Conservation (phyloP, 2,329 filamentous ascomycete species). For the Xylaria sp. region DNA sequence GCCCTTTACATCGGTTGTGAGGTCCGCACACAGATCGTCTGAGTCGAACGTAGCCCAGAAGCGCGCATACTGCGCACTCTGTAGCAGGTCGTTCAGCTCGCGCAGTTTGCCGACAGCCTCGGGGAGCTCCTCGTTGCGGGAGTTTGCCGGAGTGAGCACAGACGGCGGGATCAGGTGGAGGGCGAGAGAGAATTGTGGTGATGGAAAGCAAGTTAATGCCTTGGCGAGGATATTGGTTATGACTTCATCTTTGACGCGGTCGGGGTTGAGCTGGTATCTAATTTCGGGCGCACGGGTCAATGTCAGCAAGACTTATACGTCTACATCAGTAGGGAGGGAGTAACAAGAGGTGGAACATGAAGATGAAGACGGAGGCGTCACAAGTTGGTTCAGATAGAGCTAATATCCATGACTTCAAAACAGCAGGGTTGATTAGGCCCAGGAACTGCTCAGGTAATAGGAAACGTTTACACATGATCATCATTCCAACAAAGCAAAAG, state of each 20-base stretch:
- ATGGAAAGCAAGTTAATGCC: slow-evolving; percentile 95
- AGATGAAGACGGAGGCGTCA: slow-evolving; percentile 10
- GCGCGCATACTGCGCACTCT: slow-evolving; percentile 86
- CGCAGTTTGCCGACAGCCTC: slow-evolving; percentile 93
- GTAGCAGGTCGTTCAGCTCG: slow-evolving; percentile 85
- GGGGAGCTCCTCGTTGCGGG: slow-evolving; percentile 73
- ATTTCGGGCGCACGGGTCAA: slow-evolving; percentile 14
- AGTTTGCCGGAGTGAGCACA: slow-evolving; percentile 69
- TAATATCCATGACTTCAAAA: slow-evolving; percentile 77
- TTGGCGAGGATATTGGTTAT: slow-evolving; percentile 99
- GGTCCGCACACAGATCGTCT: slow-evolving; percentile 94
- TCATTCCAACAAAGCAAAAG: slow-evolving; percentile 63
- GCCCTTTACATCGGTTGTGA: slow-evolving; percentile 91
- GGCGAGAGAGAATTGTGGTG: slow-evolving; percentile 91
- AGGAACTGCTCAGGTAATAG: slow-evolving; percentile 89
- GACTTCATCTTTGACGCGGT: slow-evolving; percentile 95
- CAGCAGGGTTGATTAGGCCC: slow-evolving; percentile 65
- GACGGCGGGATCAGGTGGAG: slow-evolving; percentile 93
- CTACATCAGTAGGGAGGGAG: background rate
- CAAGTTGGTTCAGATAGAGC: slow-evolving; percentile 74
- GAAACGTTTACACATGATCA: slow-evolving; percentile 91
- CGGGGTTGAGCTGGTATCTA: slow-evolving; percentile 99
- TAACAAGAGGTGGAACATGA: slow-evolving; percentile 5
- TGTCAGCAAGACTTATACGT: background rate
- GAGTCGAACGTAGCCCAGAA: slow-evolving; percentile 96